Evolutionary conservation across 176 grass and related monocot species (phyloP), one percentile per base, ranked within the genome.

Genomic region (Carex parvula): DNA sequence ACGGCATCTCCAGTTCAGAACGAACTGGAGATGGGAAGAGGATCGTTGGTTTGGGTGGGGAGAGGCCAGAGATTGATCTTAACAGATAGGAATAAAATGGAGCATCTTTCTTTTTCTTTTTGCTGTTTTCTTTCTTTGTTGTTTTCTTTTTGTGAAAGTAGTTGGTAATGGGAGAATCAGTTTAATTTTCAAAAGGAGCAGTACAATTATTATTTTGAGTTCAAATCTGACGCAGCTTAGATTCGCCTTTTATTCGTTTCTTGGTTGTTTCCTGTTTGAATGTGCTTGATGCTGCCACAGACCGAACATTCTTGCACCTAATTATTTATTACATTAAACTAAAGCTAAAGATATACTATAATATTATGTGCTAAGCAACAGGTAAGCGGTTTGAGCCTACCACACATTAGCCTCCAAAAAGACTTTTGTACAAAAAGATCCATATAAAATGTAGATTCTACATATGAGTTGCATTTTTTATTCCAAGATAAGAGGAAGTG

Each of bases 61-160:
- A 83, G 79, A 79, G 59, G 74, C 72, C 88, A 64, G 87, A 86
- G 80, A 89, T 92, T 86, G 93, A 95, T 91, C 93, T 95, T 14
- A 95, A 92, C 79, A 95, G 80, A 81, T 95, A 95, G 89, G 57
- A 83, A 69, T 83, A 60, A 83, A 57, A 81, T 81, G 79, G 20
- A 81, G 79, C 59, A 81, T 83, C 81, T 83, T 83, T 66, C 62
- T 55, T 66, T 83, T 83, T 68, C 73, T 54, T 68, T 83, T 54
- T 83, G 62, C 60, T 66, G 59, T 63, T 81, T 81, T 66, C 37
- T 41, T 81, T 81, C 30, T 82, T 83, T 83, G 44, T 83, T 83
- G 62, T 54, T 83, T 83, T 83, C 58, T 81, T 81, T 81, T 35
- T 64, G 46, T 83, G 81, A 83, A 66, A 83, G 60, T 83, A 83